Evolutionary conservation across 1,284 basidiomycete species (phyloP).

Genomic region (Apiotrichum akiyoshidainum): DNA sequence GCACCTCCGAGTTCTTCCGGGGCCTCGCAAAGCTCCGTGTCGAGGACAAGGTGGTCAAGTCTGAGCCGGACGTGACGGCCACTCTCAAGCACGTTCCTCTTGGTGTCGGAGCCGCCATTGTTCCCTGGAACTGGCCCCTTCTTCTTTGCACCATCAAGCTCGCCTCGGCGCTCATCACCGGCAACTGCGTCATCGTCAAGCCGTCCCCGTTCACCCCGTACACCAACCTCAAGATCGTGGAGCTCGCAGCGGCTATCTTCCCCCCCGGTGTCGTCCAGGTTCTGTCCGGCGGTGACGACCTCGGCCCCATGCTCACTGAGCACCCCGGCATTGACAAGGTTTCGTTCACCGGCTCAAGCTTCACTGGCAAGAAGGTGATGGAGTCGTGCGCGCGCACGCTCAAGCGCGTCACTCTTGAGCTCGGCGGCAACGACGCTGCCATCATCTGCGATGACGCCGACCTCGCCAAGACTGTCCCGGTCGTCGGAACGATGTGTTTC

Average conservation of each 20-base stretch:
- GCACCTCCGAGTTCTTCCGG: constrained; percentile 78
- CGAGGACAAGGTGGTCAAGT: constrained; percentile 65
- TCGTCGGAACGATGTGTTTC: constrained; percentile 87
- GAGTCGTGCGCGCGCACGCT: constrained; percentile 76
- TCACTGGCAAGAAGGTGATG: constrained; percentile 85
- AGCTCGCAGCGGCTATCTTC: constrained; percentile 69
- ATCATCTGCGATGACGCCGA: constrained; percentile 92
- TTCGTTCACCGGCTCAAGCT: constrained; percentile 85
- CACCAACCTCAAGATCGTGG: constrained; percentile 78
- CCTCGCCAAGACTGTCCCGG: constrained; percentile 83
- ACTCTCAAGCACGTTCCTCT: constrained; percentile 83
- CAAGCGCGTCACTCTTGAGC: constrained; percentile 85
- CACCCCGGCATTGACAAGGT: constrained; percentile 61
- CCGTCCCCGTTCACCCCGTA: constrained; percentile 94
- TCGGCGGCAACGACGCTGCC: constrained; percentile 46
- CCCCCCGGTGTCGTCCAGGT: constrained; percentile 94
- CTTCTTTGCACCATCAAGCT: constrained; percentile 61
- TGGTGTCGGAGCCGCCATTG: constrained; percentile 57
- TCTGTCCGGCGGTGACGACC: constrained; percentile 59
- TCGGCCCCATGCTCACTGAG: constrained; percentile 46
- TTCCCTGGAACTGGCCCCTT: constrained; percentile 64
- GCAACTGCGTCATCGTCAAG: constrained; percentile 93
- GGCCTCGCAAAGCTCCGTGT: constrained; percentile 83
- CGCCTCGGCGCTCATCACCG: constrained; percentile 71
- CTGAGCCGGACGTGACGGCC: constrained; percentile 70